phyloP scores from a whole-genome alignment of 148 eudicot species.

The Vaccinium corymbosum region DNA sequence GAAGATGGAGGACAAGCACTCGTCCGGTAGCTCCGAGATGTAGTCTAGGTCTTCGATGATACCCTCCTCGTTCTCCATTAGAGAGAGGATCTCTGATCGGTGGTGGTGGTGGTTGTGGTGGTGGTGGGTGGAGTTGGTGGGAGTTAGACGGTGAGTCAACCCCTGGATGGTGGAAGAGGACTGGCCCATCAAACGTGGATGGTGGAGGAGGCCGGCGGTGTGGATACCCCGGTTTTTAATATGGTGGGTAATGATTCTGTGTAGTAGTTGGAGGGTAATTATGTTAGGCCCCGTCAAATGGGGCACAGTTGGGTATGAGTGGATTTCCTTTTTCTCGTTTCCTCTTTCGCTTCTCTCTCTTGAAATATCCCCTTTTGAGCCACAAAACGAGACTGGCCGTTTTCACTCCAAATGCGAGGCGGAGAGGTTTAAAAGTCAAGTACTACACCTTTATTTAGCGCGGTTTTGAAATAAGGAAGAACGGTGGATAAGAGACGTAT shows the following conservation, averaged over 20 bases:
- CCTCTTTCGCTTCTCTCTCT: background rate
- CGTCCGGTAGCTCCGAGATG: conserved; percentile 43
- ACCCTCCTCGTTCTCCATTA: background rate
- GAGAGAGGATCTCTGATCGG: background rate
- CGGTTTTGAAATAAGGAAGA: too few relatives aligned
- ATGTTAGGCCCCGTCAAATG: background rate
- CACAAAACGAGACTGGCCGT: background rate
- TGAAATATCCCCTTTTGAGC: background rate
- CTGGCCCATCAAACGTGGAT: conserved; percentile 18
- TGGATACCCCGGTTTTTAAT: background rate
- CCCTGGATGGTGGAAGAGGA: conserved; percentile 8
- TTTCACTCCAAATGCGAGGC: background rate
- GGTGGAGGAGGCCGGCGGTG: background rate
- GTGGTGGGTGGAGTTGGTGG: background rate
- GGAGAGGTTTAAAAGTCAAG: too few relatives aligned
- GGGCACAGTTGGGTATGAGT: background rate
- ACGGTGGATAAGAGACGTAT: too few relatives aligned
- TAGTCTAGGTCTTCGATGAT: conserved; percentile 13
- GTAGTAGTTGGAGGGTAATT: background rate
- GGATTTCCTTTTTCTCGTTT: background rate
- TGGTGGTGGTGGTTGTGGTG: background rate
- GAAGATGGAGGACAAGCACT: conserved; percentile 44
- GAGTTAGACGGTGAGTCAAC: background rate
- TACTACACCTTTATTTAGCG: too few relatives aligned
- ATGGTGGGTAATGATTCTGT: background rate